Base-by-base conservation (phyloP, 169 alveolate species). In the Eimeria praecox region DNA sequence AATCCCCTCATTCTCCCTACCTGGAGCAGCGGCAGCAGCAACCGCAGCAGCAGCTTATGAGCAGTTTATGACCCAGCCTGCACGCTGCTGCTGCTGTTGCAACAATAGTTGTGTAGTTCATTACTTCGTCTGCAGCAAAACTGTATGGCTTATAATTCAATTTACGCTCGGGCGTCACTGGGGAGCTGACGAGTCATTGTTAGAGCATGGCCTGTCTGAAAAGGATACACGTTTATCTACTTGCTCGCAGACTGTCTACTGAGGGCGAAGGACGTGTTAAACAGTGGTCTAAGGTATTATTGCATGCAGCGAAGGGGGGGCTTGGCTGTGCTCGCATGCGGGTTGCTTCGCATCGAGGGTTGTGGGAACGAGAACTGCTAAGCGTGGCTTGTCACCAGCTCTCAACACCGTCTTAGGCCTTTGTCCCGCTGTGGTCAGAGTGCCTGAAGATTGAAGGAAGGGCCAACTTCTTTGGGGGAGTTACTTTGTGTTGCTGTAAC, bases 1-100 rank as follows among this genome's bases (percentile, higher is more conserved):
- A 42, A 38, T 77, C 44, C 82, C 82, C 82, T 10, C 49, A 3
- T 10, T 69, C 44, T 2, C 42, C 44, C 22, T 69, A n/a, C 80
- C 14, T n/a, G 44, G 44, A n/a, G 80, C 80, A 35, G 80, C 80
- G 30, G 80, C 14, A 35, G 80, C 80, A 27, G 80, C 80, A 69
- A 20, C 80, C 4, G 24, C 82, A 69, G 24, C 56, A 77, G 87
- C 87, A 22, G 66, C 66, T 56, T 10, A 10, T 56, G 4, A 56
- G 66, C 66, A 56, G 18, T 56, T 10, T 44, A 14, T 35, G 62
- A 38, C n/a, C 10, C 27, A 20, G 8, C 35, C 9, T 38, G 52
- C 87, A 24, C 18, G 87, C 46, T 77, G 87, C 87, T 77, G 87
- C 87, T 12, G 87, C 46, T 77, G 87, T 59, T 77, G 87, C 87